Evolutionary conservation across 768 basidiomycete genomes (phyloP).

Genomic region (Goffeauzyma gilvescens): DNA sequence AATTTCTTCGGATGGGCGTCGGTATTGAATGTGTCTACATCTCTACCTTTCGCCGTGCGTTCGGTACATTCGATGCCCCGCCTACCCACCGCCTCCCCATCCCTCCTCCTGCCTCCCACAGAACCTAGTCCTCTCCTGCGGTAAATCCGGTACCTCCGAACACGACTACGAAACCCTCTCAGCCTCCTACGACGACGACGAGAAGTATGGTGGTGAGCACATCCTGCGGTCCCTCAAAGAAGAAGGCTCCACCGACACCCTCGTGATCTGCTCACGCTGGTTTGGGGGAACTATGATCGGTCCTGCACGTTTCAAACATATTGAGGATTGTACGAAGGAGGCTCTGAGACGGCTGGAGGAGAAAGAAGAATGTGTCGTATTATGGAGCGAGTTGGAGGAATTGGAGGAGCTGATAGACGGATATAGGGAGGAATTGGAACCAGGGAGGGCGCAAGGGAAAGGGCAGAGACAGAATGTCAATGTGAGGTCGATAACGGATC

Average conservation of each 20-base stretch:
- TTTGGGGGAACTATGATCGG: slow-evolving; percentile 11
- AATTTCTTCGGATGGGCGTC: too few species aligned
- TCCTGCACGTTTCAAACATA: slow-evolving; percentile 8
- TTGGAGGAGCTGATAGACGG: slow-evolving; percentile 8
- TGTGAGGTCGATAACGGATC: slow-evolving; percentile 2
- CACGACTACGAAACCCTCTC: slow-evolving; percentile 5
- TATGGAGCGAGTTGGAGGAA: slow-evolving; percentile 4
- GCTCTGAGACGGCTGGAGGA: slow-evolving; percentile 1
- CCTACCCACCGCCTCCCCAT: background rate
- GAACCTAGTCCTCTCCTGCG: background rate
- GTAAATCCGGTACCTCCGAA: slow-evolving; percentile 2
- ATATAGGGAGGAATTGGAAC: slow-evolving; percentile 2
- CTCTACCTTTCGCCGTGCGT: background rate
- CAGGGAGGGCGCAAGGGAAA: background rate
- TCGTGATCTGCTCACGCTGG: slow-evolving; percentile 12
- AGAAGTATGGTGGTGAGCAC: slow-evolving; percentile 5
- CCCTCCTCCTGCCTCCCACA: background rate
- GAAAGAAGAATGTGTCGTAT: slow-evolving; percentile 1
- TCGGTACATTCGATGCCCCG: background rate
- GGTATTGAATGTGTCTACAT: too few species aligned
- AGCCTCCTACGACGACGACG: slow-evolving; percentile 7
- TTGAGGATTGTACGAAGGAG: slow-evolving; percentile 5
- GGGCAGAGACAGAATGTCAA: too few species aligned
- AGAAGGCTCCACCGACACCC: slow-evolving; percentile 12
- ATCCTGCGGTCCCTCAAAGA: slow-evolving; percentile 7